Evolutionary conservation across 2,329 filamentous ascomycete genomes (phyloP).

Genomic region (Penicillium sp.): DNA sequence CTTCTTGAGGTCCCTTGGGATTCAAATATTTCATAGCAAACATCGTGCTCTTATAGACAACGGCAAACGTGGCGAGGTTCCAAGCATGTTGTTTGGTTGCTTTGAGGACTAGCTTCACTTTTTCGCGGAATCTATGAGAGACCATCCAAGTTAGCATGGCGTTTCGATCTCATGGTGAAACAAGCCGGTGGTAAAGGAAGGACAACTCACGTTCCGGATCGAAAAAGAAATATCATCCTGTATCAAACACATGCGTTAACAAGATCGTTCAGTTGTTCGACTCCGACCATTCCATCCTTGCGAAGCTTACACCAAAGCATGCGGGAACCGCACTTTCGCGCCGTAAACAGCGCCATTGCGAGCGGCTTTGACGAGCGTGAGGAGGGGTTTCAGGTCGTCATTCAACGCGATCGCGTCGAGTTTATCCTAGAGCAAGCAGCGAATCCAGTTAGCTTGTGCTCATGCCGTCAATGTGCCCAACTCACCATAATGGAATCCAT

Average conservation of each 20-base stretch:
- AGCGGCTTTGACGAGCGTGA: constrained; percentile 84
- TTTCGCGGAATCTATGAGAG: constrained; percentile 62
- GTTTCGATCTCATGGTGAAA: neutral
- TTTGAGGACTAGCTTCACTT: constrained; percentile 70
- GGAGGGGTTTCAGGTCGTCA: constrained; percentile 76
- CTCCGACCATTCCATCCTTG: neutral
- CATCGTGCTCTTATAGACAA: constrained; percentile 83
- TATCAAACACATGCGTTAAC: constrained; percentile 9
- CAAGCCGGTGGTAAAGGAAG: neutral
- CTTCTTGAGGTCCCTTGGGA: constrained; percentile 51
- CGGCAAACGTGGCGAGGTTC: constrained; percentile 87
- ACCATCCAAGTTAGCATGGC: neutral
- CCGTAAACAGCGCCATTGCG: constrained; percentile 98
- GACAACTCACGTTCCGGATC: constrained; percentile 71
- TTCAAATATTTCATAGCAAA: constrained; percentile 63
- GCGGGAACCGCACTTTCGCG: constrained; percentile 94
- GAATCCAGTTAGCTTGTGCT: neutral
- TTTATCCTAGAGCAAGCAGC: constrained; percentile 49
- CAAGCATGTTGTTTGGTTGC: constrained; percentile 86
- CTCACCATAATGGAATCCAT: constrained; percentile 14
- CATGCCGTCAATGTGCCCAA: neutral
- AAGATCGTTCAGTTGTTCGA: neutral
- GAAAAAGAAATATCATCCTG: constrained; percentile 95
- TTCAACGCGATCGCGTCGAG: constrained; percentile 76
- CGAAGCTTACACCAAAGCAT: constrained; percentile 72